phyloP scores from a whole-genome alignment of 257 asterid species.

The Scutellaria baicalensis region DNA sequence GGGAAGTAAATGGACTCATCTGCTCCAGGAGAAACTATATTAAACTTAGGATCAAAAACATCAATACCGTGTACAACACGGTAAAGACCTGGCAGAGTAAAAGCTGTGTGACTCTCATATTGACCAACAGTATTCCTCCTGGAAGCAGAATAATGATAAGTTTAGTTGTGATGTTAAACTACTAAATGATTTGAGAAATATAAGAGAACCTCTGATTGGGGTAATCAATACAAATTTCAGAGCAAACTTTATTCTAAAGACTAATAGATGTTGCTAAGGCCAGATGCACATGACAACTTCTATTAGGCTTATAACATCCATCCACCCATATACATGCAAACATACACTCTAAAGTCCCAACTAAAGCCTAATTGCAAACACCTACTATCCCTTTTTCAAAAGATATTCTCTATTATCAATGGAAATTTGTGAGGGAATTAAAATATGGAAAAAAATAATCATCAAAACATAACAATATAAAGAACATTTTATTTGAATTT shows the following conservation, averaged over 20 bases:
- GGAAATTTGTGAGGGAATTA: no score
- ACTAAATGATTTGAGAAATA: background rate
- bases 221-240: background rate
- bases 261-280: background rate
- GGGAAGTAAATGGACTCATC: constrained; percentile 83
- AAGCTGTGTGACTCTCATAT: constrained; percentile 81
- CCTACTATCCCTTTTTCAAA: no score
- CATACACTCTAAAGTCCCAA: no score
- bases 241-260: background rate
- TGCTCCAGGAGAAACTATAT: constrained; percentile 98
- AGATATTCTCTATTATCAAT: no score
- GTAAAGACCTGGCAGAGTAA: constrained; percentile 86
- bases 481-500: no score
- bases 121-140: constrained; percentile 94
- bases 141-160: constrained; percentile 19
- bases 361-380: no score
- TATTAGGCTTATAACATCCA: no score
- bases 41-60: constrained; percentile 96
- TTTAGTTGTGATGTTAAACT: background rate
- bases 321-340: no score
- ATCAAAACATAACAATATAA: no score
- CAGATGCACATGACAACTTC: background rate
- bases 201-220: background rate
- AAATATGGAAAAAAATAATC: no score
- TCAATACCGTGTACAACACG: constrained; percentile 97